These are phyloP conservation scores for Neobulgaria alba DNA, from an alignment of 2,329 filamentous ascomycete genomes.

Conservation along the genomic window DNA sequence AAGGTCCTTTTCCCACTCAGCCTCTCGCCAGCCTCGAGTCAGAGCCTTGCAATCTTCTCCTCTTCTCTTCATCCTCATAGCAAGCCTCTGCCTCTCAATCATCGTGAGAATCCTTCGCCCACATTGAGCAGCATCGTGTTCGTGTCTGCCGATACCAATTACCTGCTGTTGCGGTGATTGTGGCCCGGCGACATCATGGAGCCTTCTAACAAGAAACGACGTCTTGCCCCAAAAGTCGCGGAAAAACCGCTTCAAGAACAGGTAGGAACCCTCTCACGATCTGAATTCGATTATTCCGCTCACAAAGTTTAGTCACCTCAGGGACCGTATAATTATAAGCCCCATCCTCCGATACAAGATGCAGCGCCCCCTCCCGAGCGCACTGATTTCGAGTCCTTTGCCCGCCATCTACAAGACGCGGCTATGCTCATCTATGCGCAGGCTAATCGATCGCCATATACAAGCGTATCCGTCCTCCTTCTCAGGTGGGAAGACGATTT, in stretches of 20 bases:
- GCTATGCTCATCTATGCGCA: constrained; percentile 59
- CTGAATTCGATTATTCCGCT: constrained; percentile 5
- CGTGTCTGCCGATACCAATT: constrained; percentile 10
- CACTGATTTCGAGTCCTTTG: constrained; percentile 56
- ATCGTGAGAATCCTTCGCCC: constrained; percentile 12
- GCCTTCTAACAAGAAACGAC: constrained; percentile 29
- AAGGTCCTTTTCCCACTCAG: constrained; percentile 1
- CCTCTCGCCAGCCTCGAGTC: constrained; percentile 1
- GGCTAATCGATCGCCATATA: constrained; percentile 49
- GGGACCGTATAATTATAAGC: constrained; percentile 25
- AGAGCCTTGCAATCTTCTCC: constrained; percentile 14
- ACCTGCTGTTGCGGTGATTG: constrained; percentile 7
- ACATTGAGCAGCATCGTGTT: constrained; percentile 1
- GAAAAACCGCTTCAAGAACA: constrained; percentile 28
- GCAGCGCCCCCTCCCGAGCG: constrained; percentile 27
- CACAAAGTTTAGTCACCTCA: constrained; percentile 20
- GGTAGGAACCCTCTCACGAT: constrained; percentile 16
- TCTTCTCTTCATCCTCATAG: constrained; percentile 14
- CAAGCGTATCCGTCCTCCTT: constrained; percentile 50
- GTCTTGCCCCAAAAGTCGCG: constrained; percentile 29
- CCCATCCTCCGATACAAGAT: constrained; percentile 24
- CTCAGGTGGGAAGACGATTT: constrained; percentile 55
- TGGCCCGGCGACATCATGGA: constrained; percentile 23
- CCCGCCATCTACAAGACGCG: constrained; percentile 58
- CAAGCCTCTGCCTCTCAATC: constrained; percentile 13